phyloP scores from a whole-genome alignment of 306 rosid genomes.

The Lathyrus aphaca region DNA sequence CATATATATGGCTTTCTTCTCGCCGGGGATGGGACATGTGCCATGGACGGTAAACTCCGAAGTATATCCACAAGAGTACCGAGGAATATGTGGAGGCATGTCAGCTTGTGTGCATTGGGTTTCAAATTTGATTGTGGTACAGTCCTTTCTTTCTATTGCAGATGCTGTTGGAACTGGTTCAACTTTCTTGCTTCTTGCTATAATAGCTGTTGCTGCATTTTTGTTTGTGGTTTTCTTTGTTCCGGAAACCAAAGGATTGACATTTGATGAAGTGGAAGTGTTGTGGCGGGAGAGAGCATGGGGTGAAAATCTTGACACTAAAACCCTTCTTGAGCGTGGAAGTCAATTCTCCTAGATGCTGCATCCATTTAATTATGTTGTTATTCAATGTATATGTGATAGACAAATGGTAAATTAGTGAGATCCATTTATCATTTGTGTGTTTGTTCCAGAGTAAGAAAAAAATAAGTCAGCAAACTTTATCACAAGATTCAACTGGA shows the following conservation, averaged over 20 bases:
- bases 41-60: constrained; percentile 97
- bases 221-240: constrained; percentile 59
- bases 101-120: constrained; percentile 92
- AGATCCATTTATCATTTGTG: too few species aligned
- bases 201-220: constrained; percentile 62
- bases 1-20: constrained; percentile 69
- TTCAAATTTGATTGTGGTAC: constrained; percentile 79
- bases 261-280: constrained; percentile 88
- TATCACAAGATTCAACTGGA: too few species aligned
- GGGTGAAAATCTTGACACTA: constrained; percentile 54
- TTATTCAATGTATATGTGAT: too few species aligned
- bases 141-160: constrained; percentile 70
- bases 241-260: constrained; percentile 90
- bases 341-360: neutral
- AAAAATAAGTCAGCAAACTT: too few species aligned
- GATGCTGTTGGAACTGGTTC: constrained; percentile 72
- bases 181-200: constrained; percentile 79
- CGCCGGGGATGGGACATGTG: constrained; percentile 96
- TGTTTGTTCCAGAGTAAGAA: too few species aligned
- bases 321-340: constrained; percentile 56
- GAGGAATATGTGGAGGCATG: constrained; percentile 94
- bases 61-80: constrained; percentile 79
- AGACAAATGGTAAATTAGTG: too few species aligned
- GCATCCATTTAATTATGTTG: neutral
- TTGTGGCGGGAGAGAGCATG: constrained; percentile 87